Conservation (phyloP, 257 asterid genomes). For the Salvia rosmarinus region DNA sequence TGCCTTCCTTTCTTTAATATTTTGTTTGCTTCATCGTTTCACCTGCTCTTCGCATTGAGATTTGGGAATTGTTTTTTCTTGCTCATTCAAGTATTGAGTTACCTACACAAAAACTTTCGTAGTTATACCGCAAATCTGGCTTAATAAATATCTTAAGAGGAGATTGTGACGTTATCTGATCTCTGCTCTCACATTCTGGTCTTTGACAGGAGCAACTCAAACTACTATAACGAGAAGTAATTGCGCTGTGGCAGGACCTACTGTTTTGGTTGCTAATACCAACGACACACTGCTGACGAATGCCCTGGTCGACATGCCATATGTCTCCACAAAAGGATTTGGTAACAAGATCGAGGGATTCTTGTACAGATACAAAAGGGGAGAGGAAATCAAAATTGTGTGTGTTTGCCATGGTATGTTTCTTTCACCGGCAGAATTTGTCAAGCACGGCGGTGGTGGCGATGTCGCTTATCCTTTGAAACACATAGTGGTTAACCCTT, state of each 20-base stretch:
- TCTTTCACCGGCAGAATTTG: slow-evolving; percentile 66
- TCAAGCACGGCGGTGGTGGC: slow-evolving; percentile 66
- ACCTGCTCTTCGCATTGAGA: background rate
- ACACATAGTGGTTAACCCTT: slow-evolving; percentile 58
- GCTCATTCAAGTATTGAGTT: no score
- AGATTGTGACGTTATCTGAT: background rate
- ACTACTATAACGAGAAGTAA: background rate
- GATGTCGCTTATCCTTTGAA: slow-evolving; percentile 58
- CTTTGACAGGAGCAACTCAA: slow-evolving; percentile 19
- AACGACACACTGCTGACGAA: slow-evolving; percentile 25
- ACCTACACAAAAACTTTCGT: no score
- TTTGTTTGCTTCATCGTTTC: no score
- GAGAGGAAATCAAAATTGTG: slow-evolving; percentile 62
- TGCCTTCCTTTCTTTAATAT: no score
- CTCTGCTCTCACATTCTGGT: background rate
- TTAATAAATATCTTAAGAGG: background rate
- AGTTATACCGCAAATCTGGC: no score
- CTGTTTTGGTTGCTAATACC: background rate
- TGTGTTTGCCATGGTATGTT: slow-evolving; percentile 80
- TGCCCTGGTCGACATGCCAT: slow-evolving; percentile 54
- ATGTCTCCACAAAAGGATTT: slow-evolving; percentile 49
- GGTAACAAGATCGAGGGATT: slow-evolving; percentile 55
- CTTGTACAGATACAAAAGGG: slow-evolving; percentile 53
- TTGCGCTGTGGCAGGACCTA: background rate
- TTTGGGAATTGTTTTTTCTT: background rate